Base-by-base conservation (phyloP, 1,284 basidiomycete genomes). In the Apiotrichum gamsii region DNA sequence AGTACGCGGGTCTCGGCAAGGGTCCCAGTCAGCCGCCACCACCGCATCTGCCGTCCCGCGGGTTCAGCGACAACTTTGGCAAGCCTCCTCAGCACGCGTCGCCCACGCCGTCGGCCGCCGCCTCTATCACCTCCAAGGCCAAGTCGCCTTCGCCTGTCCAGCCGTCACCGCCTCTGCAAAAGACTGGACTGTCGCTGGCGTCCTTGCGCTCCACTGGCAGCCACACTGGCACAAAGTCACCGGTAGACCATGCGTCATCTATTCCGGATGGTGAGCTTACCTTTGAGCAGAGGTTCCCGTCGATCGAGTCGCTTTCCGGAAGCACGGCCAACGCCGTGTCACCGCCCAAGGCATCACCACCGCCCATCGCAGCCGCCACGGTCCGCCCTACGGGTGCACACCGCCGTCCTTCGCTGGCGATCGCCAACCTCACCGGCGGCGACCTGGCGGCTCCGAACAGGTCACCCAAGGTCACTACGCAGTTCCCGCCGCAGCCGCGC, bases 241-340 rank as follows among this genome's bases (percentile, higher is more conserved):
- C 50, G 9, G 25, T 28, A 28, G 39, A 36, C 9, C 38, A 28
- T n/a, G 18, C 49, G 5, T 44, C 64, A n/a, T 50, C 59, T 2
- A 45, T 52, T n/a, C 49, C 59, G 0, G 58, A 63, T 2, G 58
- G 56, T 5, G 58, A 68, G 13, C 20, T 53, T 2, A 60, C 53
- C 20, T 72, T 72, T 42, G 71, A 72, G 39, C 57, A 62, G 19
- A 54, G 69, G 14, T 72, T 64, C 51, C 71, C 71, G 1, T 68
- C 69, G 0, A 56, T 72, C 35, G 71, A 72, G 36, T 51, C 51
- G 3, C 45, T 72, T 11, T 28, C 25, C n/a, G n/a, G n/a, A n/a
- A n/a, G n/a, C n/a, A n/a, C n/a, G n/a, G n/a, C n/a, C n/a, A n/a
- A n/a, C n/a, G n/a, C n/a, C n/a, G n/a, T n/a, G n/a, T n/a, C n/a